Base-by-base conservation (phyloP, 257 asterid genomes). In the Misopates orontium region DNA sequence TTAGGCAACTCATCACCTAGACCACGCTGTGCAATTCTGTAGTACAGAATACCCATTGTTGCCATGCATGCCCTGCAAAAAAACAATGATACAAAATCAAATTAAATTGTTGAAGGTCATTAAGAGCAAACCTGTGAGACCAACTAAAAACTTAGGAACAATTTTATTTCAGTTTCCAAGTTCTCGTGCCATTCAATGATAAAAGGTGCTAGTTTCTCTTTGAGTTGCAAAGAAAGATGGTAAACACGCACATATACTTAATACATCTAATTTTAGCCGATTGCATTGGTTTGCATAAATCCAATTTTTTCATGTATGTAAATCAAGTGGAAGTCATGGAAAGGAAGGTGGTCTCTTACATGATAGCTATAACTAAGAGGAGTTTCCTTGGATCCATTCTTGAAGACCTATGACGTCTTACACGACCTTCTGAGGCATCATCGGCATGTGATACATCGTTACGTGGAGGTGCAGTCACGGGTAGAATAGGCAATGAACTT, bases 351-450 rank as follows among this genome's bases (percentile, higher is more conserved):
- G 36, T 41, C n/a, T 45, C 70, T 79, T 81, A 89, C 96, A 86
- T 78, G 84, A 89, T 86, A 51, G 96, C 97, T 45, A 90, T 82
- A 58, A 87, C 36, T 68, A 93, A 83, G 75, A 93, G 96, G 57
- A 93, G 85, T 78, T 87, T 93, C 82, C 99, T 88, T 6, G 96
- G 97, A 80, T 93, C 99, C 90, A 86, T 82, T 79, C 96, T 84
- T 44, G 95, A 85, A 60, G 95, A 71, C 67, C 69, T 85, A 40
- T 78, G 87, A 70, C 90, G 95, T 66, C 90, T 84, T 52, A 64
- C 52, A 52, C 92, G 96, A 25, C 90, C 86, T 77, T 89, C 97
- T 5, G 90, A 65, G 64, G 78, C 73, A 73, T 87, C 96, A 72
- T 84, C 92, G 63, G 71, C 82, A 72, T 79, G 84, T n/a, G 83